phyloP scores from a whole-genome alignment of 768 basidiomycete genomes.

The Lactarius trivialis region DNA sequence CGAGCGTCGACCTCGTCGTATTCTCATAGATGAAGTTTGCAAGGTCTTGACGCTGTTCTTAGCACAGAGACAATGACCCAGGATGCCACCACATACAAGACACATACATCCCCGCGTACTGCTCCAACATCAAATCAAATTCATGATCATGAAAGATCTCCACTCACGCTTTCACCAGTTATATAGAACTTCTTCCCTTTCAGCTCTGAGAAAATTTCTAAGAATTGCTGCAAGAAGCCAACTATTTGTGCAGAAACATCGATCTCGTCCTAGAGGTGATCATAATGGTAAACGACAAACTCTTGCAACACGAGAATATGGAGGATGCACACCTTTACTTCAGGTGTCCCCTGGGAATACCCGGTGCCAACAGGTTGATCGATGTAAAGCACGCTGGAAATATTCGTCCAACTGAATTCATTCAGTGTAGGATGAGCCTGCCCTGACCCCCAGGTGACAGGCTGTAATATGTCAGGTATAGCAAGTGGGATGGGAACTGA shows the following conservation, averaged over 20 bases:
- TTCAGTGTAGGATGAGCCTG: slow-evolving; percentile 59
- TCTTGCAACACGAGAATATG: not conserved
- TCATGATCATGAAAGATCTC: not conserved
- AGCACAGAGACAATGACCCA: not conserved
- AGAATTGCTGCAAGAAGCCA: slow-evolving; percentile 69
- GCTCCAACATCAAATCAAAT: not conserved
- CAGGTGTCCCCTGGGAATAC: slow-evolving; percentile 63
- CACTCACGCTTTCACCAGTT: slow-evolving; percentile 66
- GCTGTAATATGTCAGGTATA: slow-evolving; percentile 35
- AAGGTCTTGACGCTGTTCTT: slow-evolving; percentile 42
- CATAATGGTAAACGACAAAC: not conserved
- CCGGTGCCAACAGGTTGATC: slow-evolving; percentile 81
- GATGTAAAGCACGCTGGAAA: slow-evolving; percentile 67
- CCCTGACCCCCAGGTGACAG: slow-evolving; percentile 59
- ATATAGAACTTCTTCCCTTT: slow-evolving; percentile 68
- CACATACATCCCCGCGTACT: slow-evolving; percentile 73
- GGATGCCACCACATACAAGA: slow-evolving; percentile 45
- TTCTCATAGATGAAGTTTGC: slow-evolving; percentile 68
- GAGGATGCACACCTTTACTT: slow-evolving; percentile 34
- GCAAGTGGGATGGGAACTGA: not conserved
- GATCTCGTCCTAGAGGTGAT: slow-evolving; percentile 38
- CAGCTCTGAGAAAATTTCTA: slow-evolving; percentile 65
- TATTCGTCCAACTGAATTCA: slow-evolving; percentile 71
- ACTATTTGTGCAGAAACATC: slow-evolving; percentile 50
- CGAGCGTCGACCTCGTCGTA: slow-evolving; percentile 35